Evolutionary conservation across 257 asterid species (phyloP), one percentile per base, ranked within the genome.

Genomic region (Capsicum rhomboideum): DNA sequence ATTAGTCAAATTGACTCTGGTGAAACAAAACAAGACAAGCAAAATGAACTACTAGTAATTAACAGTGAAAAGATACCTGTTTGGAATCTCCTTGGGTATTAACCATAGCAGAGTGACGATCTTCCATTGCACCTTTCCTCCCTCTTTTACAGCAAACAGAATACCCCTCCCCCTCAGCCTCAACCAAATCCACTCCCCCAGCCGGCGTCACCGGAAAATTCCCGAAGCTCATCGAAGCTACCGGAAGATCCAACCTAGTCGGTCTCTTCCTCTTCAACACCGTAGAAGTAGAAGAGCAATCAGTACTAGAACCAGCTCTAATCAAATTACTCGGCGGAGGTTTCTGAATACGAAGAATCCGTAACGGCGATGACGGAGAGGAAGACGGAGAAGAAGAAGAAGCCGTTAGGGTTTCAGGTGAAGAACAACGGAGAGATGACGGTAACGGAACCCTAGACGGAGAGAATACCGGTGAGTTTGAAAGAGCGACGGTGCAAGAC

Each of bases 101-200:
- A 16, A 90, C 86, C 8, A 78, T 79, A 59, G 97, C 97, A 20
- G 98, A 92, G 87, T 86, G 93, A 18, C 98, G 93, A 85, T 96
- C 99, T 91, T 96, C 95, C 93, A 94, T 94, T 37, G 84, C 85
- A 44, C 90, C 97, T 79, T 98, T 93, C 90, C 90, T 92, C 53
- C 98, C 98, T 74, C 83, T 92, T 88, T 96, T 96, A 88, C 97
- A 96, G 67, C 90, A 96, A 66, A 94, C 97, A 31, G 90, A 86
- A 90, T 85, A 94, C 83, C 94, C 97, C 64, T 96, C 93, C 13
- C 93, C 96, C 42, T 93, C 97, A 84, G 75, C 89, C 89, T 92
- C 97, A 87, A 90, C 88, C 84, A 78, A 87, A 69, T 78, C 85
- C 78, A 8, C 85, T 82, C 20, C 89, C 69, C 67, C 80, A 68